Evolutionary conservation across 805 yeast species (phyloP).

Genomic region (Lipomyces sp.): DNA sequence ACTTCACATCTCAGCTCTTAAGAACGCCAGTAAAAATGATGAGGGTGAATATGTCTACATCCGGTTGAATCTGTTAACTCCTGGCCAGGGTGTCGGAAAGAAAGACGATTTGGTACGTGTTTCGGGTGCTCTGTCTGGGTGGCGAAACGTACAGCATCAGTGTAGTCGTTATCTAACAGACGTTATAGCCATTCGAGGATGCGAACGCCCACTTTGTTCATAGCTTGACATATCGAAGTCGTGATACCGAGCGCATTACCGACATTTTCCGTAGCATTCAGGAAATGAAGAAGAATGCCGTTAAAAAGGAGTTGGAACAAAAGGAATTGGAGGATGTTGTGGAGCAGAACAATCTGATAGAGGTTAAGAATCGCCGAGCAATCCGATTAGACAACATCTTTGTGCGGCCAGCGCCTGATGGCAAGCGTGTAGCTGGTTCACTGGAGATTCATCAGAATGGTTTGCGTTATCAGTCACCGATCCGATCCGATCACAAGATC

Average conservation of each 20-base stretch:
- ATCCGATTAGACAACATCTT: constrained; percentile 85
- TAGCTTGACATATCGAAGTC: constrained; percentile 83
- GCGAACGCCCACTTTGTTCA: constrained; percentile 85
- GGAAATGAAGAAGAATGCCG: constrained; percentile 89
- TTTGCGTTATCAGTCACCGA: constrained; percentile 86
- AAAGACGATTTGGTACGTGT: constrained; percentile 47
- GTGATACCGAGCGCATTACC: constrained; percentile 87
- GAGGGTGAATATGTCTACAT: constrained; percentile 94
- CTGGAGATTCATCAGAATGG: constrained; percentile 95
- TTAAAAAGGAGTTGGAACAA: constrained; percentile 86
- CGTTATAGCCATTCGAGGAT: constrained; percentile 79
- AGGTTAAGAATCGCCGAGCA: constrained; percentile 81
- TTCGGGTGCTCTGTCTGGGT: neutral
- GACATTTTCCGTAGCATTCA: constrained; percentile 88
- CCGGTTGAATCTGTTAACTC: constrained; percentile 89
- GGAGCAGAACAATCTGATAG: constrained; percentile 84
- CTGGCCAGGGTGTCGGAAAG: constrained; percentile 76
- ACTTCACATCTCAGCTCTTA: constrained; percentile 91
- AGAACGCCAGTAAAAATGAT: constrained; percentile 92
- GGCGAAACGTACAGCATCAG: neutral
- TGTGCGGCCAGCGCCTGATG: constrained; percentile 94
- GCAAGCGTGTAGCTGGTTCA: constrained; percentile 92
- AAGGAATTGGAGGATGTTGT: constrained; percentile 94
- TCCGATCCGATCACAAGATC: constrained; percentile 81
- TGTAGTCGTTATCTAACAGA: neutral